Evolutionary conservation across 2,329 filamentous ascomycete genomes (phyloP).

Genomic region (Furcasterigmium sp.): DNA sequence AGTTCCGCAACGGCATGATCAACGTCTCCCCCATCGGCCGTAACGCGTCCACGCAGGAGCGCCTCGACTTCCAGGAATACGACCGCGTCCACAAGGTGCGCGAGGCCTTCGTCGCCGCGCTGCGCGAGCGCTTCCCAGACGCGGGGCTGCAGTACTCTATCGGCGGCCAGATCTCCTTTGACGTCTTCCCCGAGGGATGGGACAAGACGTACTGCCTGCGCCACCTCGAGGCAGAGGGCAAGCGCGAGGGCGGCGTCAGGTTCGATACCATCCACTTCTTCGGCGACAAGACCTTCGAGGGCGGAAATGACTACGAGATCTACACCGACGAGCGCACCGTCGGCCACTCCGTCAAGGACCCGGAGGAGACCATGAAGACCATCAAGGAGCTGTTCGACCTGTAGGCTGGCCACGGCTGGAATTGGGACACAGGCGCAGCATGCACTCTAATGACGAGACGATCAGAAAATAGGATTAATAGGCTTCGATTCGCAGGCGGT

Average conservation of each 20-base stretch:
- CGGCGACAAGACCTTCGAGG: constrained; percentile 87
- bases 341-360: constrained; percentile 76
- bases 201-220: constrained; percentile 96
- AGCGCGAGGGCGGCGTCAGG: constrained; percentile 61
- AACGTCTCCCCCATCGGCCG: constrained; percentile 80
- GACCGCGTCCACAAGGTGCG: constrained; percentile 76
- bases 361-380: constrained; percentile 75
- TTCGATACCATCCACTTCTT: constrained; percentile 97
- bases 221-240: constrained; percentile 78
- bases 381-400: constrained; percentile 77
- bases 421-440: too few relatives aligned
- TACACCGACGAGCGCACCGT: constrained; percentile 75
- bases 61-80: constrained; percentile 75
- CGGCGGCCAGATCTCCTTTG: constrained; percentile 96
- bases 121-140: constrained; percentile 79
- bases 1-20: constrained; percentile 90
- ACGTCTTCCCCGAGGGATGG: constrained; percentile 95
- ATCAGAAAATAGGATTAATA: neutral
- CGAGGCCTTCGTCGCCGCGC: constrained; percentile 65
- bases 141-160: constrained; percentile 90
- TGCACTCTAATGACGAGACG: neutral
- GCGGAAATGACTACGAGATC: constrained; percentile 96
- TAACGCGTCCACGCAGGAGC: constrained; percentile 77
- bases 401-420: too few relatives aligned
- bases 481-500: too few relatives aligned